Evolutionary conservation across 176 grass and related monocot genomes (phyloP).

Genomic region (Aegilops bicornis): DNA sequence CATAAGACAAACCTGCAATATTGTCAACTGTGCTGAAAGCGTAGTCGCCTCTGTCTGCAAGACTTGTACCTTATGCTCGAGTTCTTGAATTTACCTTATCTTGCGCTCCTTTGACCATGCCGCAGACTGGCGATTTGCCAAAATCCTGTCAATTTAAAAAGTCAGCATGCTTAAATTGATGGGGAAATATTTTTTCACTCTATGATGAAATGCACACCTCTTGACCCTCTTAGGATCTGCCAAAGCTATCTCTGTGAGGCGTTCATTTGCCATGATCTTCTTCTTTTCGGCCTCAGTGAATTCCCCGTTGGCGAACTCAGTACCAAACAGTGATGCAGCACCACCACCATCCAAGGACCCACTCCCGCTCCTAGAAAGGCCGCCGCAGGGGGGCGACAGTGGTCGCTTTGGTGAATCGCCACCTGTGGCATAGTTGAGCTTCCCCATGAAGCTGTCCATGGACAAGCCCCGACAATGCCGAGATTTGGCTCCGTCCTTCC

Average conservation of each 20-base stretch:
- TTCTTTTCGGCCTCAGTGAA: conserved; percentile 83
- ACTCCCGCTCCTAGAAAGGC: conserved; percentile 45
- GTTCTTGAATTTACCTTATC: conserved; percentile 92
- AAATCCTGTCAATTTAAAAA: conserved; percentile 47
- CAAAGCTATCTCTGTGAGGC: conserved; percentile 78
- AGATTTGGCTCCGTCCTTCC: conserved; percentile 45
- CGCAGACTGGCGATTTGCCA: conserved; percentile 81
- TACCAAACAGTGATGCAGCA: conserved; percentile 44
- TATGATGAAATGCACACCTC: conserved; percentile 51
- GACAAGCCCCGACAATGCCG: conserved; percentile 84
- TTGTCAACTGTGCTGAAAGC: too few relatives aligned
- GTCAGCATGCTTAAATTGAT: not conserved
- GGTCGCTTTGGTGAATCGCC: conserved; percentile 71
- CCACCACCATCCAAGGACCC: conserved; percentile 61
- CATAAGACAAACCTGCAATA: too few relatives aligned
- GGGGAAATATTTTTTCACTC: not conserved
- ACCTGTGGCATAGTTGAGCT: conserved; percentile 54
- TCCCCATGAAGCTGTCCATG: conserved; percentile 91
- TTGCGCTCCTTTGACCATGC: conserved; percentile 95
- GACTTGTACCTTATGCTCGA: conserved; percentile 86
- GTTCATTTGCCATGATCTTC: conserved; percentile 92
- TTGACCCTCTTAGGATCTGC: conserved; percentile 88
- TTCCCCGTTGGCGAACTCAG: conserved; percentile 67
- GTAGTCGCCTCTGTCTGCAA: conserved; percentile 79
- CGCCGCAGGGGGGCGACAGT: conserved; percentile 27